phyloP scores from a whole-genome alignment of 2,329 filamentous ascomycete genomes.

The Xylaria multiplex region DNA sequence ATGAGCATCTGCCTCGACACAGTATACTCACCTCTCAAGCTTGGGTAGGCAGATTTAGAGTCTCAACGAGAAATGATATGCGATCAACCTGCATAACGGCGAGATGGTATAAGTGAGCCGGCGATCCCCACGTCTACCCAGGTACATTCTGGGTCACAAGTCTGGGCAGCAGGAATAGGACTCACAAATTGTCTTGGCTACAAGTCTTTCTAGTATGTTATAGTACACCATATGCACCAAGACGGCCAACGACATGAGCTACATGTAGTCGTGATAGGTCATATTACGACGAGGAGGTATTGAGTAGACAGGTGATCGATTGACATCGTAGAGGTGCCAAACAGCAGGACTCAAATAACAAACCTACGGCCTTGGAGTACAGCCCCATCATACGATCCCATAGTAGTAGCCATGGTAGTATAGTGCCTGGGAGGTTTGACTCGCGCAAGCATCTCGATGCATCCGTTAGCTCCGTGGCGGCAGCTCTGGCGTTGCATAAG shows the following conservation, averaged over 20 bases:
- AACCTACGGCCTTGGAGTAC: neutral
- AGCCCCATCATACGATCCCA: conserved; percentile 12
- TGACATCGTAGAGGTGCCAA: neutral
- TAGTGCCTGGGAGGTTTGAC: conserved; percentile 20
- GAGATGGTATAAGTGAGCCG: conserved; percentile 13
- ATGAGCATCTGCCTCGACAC: neutral
- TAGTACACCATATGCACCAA: neutral
- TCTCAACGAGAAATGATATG: conserved; percentile 20
- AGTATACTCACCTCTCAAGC: conserved; percentile 17
- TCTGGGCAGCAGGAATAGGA: neutral
- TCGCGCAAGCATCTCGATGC: conserved; percentile 25
- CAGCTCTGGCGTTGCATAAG: conserved; percentile 30
- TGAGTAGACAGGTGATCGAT: neutral
- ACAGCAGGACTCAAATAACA: neutral
- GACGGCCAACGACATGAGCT: neutral
- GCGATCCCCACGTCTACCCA: conserved; percentile 11
- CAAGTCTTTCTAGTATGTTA: neutral
- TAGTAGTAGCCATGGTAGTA: neutral
- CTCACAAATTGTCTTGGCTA: conserved; percentile 21
- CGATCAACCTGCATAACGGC: conserved; percentile 22
- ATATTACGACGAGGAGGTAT: conserved; percentile 2
- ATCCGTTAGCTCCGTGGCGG: conserved; percentile 30
- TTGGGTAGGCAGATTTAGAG: conserved; percentile 4
- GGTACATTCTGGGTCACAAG: neutral
- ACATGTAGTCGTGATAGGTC: conserved; percentile 19